phyloP scores from a whole-genome alignment of 176 grass and related monocot species.

The Otatea glauca region DNA sequence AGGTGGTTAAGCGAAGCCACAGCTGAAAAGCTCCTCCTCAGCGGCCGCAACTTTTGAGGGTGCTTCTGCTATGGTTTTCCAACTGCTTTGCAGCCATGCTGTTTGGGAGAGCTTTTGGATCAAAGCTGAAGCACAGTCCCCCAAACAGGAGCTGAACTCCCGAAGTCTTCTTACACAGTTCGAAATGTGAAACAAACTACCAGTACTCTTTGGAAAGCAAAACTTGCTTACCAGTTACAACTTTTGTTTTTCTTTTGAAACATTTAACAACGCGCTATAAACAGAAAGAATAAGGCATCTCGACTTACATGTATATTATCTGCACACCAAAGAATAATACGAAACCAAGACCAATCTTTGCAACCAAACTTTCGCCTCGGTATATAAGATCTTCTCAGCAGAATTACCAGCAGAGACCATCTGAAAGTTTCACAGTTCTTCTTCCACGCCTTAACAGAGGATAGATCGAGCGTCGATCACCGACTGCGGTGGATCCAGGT shows the following conservation, averaged over 20 bases:
- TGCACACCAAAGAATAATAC: constrained; percentile 46
- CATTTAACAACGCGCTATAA: constrained; percentile 38
- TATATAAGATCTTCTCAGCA: neutral
- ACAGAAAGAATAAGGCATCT: constrained; percentile 45
- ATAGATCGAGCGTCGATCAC: constrained; percentile 87
- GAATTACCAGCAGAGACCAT: neutral
- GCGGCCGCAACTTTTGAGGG: too few relatives aligned
- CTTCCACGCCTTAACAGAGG: constrained; percentile 47
- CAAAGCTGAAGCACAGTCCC: too few relatives aligned
- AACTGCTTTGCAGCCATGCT: too few relatives aligned
- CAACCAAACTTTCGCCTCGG: too few relatives aligned
- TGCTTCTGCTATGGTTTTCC: too few relatives aligned
- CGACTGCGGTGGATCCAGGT: constrained; percentile 81
- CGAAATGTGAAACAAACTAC: neutral
- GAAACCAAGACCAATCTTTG: neutral
- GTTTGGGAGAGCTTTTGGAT: too few relatives aligned
- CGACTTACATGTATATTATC: constrained; percentile 36
- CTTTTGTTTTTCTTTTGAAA: neutral
- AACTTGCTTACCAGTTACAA: constrained; percentile 37
- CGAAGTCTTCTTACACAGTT: constrained; percentile 4
- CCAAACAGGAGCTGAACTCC: neutral
- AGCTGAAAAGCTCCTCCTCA: too few relatives aligned
- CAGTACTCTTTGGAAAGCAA: constrained; percentile 32
- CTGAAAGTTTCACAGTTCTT: neutral
- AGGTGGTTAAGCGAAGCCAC: too few relatives aligned